Evolutionary conservation across 2,329 filamentous ascomycete genomes (phyloP).

Genomic region (Orbilia brochopaga): DNA sequence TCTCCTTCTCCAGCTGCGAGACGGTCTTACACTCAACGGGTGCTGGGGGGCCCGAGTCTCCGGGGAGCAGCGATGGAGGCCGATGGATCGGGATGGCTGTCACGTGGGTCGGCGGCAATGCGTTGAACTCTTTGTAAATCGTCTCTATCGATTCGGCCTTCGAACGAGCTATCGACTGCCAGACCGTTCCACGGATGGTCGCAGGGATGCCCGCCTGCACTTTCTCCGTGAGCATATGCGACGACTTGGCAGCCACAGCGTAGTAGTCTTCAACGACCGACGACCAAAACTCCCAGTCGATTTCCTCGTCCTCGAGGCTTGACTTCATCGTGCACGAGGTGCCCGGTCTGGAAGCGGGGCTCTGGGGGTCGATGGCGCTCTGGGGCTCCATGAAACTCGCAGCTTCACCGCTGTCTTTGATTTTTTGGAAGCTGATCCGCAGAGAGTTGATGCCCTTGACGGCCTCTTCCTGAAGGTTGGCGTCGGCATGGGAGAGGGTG

Average conservation of each 20-base stretch:
- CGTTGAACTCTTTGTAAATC: slow-evolving; percentile 81
- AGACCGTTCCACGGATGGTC: slow-evolving; percentile 95
- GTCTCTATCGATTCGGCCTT: slow-evolving; percentile 88
- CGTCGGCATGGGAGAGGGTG: slow-evolving; percentile 69
- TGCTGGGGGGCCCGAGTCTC: slow-evolving; percentile 29
- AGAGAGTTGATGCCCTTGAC: slow-evolving; percentile 55
- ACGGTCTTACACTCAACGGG: slow-evolving; percentile 53
- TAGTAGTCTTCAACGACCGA: slow-evolving; percentile 93
- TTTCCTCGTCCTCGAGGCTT: slow-evolving; percentile 58
- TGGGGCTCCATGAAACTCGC: slow-evolving; percentile 35
- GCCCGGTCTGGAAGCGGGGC: slow-evolving; percentile 24
- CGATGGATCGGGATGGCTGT: slow-evolving; percentile 45
- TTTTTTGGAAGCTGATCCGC: slow-evolving; percentile 54
- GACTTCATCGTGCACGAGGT: slow-evolving; percentile 20
- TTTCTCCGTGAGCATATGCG: slow-evolving; percentile 85
- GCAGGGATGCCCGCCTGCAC: slow-evolving; percentile 93
- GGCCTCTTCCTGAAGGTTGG: slow-evolving; percentile 60
- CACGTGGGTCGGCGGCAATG: slow-evolving; percentile 57
- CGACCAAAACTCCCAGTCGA: slow-evolving; percentile 99
- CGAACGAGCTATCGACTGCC: slow-evolving; percentile 95
- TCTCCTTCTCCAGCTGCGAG: slow-evolving; percentile 76
- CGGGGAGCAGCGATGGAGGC: slow-evolving; percentile 35
- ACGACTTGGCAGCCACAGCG: slow-evolving; percentile 80
- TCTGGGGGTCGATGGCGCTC: slow-evolving; percentile 11
- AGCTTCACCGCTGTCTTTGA: slow-evolving; percentile 46